Percentiles rank a stretch among this genome's conserved stretches.
Evolutionary conservation across 2,329 filamentous ascomycete genomes (phyloP).

Genomic region (Sphaerulina vaccinii): DNA sequence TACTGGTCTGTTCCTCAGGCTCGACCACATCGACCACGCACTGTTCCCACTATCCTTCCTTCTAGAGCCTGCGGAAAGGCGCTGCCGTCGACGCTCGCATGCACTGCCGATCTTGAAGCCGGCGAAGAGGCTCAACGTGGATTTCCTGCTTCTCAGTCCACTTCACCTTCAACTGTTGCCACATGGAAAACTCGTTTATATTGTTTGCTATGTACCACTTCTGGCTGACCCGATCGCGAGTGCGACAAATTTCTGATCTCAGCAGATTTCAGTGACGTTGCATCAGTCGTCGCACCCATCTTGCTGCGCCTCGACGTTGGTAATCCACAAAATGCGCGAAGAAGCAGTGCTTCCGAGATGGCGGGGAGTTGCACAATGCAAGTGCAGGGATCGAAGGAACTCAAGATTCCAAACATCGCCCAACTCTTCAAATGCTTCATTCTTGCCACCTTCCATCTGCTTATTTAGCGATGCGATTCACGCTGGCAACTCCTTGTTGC

Average conservation of each 20-base stretch:
- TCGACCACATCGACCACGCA: no score
- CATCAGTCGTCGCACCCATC: background rate
- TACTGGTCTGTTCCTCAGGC: no score
- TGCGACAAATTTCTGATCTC: background rate
- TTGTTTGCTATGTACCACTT: no score
- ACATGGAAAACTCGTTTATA: no score
- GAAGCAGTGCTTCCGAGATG: background rate
- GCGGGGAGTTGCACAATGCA: constrained; percentile 6
- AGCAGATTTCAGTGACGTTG: background rate
- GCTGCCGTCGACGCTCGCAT: no score
- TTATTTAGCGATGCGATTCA: constrained; percentile 1
- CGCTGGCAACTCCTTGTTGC: background rate
- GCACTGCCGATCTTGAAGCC: background rate
- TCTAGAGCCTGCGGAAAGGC: no score
- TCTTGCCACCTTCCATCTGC: background rate
- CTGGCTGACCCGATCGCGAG: background rate
- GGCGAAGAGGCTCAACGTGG: no score
- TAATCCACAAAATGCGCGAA: background rate
- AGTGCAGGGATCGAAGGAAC: constrained; percentile 7
- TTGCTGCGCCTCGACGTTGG: constrained; percentile 5
- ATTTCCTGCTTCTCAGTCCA: background rate
- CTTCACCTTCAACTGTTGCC: background rate
- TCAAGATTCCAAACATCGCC: background rate
- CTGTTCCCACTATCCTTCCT: no score
- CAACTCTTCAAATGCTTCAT: background rate